These are phyloP conservation scores for Metschnikowia hibisci DNA, from an alignment of 805 yeast species.

Conservation along the genomic window DNA sequence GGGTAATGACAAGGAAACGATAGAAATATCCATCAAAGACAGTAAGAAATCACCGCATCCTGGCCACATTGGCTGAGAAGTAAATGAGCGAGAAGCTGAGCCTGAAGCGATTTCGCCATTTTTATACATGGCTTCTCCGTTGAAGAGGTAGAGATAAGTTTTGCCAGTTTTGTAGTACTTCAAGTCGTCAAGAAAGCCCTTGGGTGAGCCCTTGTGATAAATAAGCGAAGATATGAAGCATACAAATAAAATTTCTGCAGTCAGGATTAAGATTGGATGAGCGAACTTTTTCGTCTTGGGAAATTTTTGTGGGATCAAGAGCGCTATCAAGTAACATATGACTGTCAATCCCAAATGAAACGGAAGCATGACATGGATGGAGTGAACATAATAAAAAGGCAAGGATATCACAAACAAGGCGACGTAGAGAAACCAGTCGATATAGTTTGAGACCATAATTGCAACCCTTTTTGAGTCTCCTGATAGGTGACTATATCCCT, in stretches of 20 bases:
- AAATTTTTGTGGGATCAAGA: constrained; percentile 43
- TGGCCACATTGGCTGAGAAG: constrained; percentile 49
- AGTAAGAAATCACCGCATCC: constrained; percentile 79
- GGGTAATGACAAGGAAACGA: constrained; percentile 71
- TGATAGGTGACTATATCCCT: constrained; percentile 6
- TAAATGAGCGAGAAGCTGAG: constrained; percentile 9
- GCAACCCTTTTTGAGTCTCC: constrained; percentile 25
- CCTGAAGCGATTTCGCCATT: constrained; percentile 22
- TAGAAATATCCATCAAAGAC: constrained; percentile 71
- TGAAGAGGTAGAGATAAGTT: constrained; percentile 57
- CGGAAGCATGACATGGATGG: constrained; percentile 52
- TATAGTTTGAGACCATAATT: constrained; percentile 37
- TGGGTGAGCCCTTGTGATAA: constrained; percentile 33
- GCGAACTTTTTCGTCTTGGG: constrained; percentile 47
- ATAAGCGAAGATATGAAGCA: constrained; percentile 60
- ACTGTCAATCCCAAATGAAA: constrained; percentile 62
- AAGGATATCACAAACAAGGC: constrained; percentile 50
- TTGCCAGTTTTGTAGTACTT: constrained; percentile 64
- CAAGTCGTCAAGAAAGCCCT: constrained; percentile 51
- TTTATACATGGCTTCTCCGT: constrained; percentile 28
- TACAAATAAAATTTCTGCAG: constrained; percentile 58
- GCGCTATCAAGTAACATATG: constrained; percentile 49
- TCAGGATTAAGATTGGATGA: constrained; percentile 70
- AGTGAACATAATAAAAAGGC: constrained; percentile 52
- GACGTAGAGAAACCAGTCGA: constrained; percentile 54